These are phyloP conservation scores for Pichia eremophila DNA, from an alignment of 805 yeast genomes.

Conservation along the genomic window DNA sequence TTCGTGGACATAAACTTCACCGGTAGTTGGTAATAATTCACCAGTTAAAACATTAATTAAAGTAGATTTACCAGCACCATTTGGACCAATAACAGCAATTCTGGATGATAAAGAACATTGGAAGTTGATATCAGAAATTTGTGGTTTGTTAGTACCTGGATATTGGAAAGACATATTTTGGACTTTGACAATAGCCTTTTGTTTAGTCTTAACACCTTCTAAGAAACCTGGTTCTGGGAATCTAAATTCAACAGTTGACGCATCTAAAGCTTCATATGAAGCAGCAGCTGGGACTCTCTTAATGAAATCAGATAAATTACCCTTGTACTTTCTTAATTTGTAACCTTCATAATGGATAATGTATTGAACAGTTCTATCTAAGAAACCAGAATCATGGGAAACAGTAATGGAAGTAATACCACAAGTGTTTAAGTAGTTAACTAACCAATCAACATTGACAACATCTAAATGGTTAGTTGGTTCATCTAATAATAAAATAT, in stretches of 20 bases:
- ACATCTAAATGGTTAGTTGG: constrained; percentile 99
- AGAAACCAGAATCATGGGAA: constrained; percentile 99
- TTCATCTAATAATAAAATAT: constrained; percentile 95
- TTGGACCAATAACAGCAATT: constrained; percentile 99
- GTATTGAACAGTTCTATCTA: constrained; percentile 95
- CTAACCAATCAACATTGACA: constrained; percentile 99
- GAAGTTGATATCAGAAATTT: constrained; percentile 84
- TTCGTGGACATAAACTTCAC: constrained; percentile 99
- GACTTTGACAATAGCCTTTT: constrained; percentile 98
- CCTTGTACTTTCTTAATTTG: constrained; percentile 99
- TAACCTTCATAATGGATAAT: constrained; percentile 99
- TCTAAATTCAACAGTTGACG: constrained; percentile 90
- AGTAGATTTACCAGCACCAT: constrained; percentile 99
- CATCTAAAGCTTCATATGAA: constrained; percentile 97
- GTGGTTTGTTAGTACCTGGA: constrained; percentile 98
- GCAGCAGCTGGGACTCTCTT: constrained; percentile 98
- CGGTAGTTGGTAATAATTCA: constrained; percentile 95
- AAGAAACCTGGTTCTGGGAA: constrained; percentile 99
- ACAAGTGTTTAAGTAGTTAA: constrained; percentile 97
- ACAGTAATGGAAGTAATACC: constrained; percentile 97
- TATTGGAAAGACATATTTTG: constrained; percentile 97
- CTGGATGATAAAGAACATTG: constrained; percentile 98
- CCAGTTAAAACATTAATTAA: constrained; percentile 98
- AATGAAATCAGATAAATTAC: constrained; percentile 98
- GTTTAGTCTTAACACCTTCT: constrained; percentile 99